Base-by-base conservation (phyloP, 1,284 basidiomycete genomes). In the Ceratobasidium sp. region DNA sequence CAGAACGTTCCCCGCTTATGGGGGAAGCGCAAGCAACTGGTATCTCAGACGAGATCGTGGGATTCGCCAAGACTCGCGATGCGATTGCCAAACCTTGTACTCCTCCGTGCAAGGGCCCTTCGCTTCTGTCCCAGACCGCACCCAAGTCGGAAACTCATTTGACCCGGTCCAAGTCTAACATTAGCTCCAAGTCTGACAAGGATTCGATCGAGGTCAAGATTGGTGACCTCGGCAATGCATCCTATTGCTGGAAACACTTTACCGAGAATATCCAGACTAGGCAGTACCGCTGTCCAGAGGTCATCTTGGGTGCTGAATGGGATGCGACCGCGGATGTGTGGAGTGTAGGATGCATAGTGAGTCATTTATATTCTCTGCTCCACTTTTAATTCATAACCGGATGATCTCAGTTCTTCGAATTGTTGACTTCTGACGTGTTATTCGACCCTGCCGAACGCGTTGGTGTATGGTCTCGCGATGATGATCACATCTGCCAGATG, bases 281-380 rank as follows among this genome's bases (percentile, higher is more conserved):
- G 72, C 96, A 98, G 76, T 98, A 98, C 77, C 88, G 97, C 42
- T 95, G 93, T 81, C 96, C 97, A 0, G 96, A 99, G 77, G 96
- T 98, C 64, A 96, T 99, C 68, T 81, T 99, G 1, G 58, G 58
- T 13, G 21, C 58, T 4, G 58, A 60, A 23, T 60, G 58, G 58
- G 46, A 60, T 30, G 58, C 58, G 19, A 60, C 58, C 3, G 58
- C 58, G 8, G 58, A 60, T 36, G 42, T 60, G 25, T 60, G 58
- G 58, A 60, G 58, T 33, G 58, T 97, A 0, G 91, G 94, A 0
- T 95, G 93, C 78, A 88, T 98, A 80, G 92, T 95, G 62, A 56
- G 53, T 68, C 36, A 16, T 27, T 14, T 25, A 49, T 13, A 14
- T 68, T 46, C 29, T 33, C 14, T 23, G 21, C 44, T 46, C 56